phyloP scores from a whole-genome alignment of 257 asterid species.

The Nyctanthes arbortristis region DNA sequence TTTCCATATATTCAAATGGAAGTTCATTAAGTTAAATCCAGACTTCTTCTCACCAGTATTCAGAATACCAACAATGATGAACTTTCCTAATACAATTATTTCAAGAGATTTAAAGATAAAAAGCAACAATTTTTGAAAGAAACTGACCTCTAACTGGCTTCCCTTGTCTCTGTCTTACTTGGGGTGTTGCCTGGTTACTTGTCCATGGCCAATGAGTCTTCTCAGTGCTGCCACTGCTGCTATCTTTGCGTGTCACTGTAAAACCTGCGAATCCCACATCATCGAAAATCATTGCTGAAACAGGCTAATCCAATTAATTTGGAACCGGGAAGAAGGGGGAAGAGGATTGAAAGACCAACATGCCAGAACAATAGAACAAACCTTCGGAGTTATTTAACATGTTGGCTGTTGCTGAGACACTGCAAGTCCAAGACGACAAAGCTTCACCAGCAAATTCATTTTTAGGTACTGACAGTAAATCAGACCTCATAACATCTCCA shows the following conservation, averaged over 20 bases:
- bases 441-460: slow-evolving; percentile 34
- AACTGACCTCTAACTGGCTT: slow-evolving; percentile 53
- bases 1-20: neutral
- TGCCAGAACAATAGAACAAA: slow-evolving; percentile 24
- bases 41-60: neutral
- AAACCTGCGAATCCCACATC: slow-evolving; percentile 41
- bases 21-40: neutral
- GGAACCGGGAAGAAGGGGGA: slow-evolving; percentile 3
- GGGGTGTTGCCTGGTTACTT: slow-evolving; percentile 31
- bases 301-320: neutral
- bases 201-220: slow-evolving; percentile 42
- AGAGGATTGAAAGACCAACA: slow-evolving; percentile 3
- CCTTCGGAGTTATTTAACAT: slow-evolving; percentile 44
- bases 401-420: slow-evolving; percentile 36
- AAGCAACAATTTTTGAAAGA: neutral
- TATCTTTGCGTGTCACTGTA: slow-evolving; percentile 36
- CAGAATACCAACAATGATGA: neutral
- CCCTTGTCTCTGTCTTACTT: slow-evolving; percentile 32
- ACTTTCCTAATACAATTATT: neutral
- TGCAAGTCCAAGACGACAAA: slow-evolving; percentile 53
- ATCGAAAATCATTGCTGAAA: slow-evolving; percentile 33
- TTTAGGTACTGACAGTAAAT: slow-evolving; percentile 45
- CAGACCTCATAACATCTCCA: slow-evolving; percentile 41
- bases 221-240: slow-evolving; percentile 70
- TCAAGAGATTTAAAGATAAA: neutral